Conservation (phyloP, 495 filamentous ascomycete genomes). For the Cairneyella variabilis region DNA sequence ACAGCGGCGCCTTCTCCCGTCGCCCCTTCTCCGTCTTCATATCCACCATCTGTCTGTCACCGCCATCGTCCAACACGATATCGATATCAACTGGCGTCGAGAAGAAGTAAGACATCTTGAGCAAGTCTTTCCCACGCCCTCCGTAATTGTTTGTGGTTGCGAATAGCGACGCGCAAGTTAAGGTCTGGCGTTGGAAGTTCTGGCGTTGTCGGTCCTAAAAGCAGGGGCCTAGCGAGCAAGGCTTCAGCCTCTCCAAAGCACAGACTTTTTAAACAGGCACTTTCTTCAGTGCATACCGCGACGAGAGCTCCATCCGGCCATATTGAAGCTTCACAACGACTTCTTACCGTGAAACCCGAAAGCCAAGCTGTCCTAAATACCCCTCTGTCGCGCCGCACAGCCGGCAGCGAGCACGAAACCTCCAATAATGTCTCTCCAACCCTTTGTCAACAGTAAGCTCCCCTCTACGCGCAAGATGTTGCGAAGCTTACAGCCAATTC, state of each 20-base stretch:
- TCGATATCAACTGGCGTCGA: conserved; percentile 98
- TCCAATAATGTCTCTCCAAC: conserved; percentile 24
- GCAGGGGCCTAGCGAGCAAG: conserved; percentile 9
- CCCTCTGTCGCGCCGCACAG: conserved; percentile 16
- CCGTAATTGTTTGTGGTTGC: neutral
- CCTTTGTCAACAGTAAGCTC: conserved; percentile 27
- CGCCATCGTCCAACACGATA: conserved; percentile 90
- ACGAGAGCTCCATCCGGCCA: no score
- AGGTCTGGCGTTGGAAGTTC: conserved; percentile 1
- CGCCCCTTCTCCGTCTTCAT: conserved; percentile 97
- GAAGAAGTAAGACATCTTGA: conserved; percentile 92
- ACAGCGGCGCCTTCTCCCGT: conserved; percentile 92
- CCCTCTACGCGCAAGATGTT: neutral
- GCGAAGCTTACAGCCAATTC: conserved; percentile 32
- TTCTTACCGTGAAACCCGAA: no score
- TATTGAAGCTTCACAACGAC: no score
- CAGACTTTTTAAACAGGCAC: neutral
- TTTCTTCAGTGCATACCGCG: no score
- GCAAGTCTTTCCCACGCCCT: neutral
- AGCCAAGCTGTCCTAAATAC: neutral
- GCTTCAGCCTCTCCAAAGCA: conserved; percentile 19
- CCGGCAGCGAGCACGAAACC: conserved; percentile 11
- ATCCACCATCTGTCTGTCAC: conserved; percentile 91
- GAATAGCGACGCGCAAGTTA: conserved; percentile 8
- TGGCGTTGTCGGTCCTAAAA: conserved; percentile 1